phyloP scores from a whole-genome alignment of 352 stramenopile genomes.

The Pythium myriotylum region DNA sequence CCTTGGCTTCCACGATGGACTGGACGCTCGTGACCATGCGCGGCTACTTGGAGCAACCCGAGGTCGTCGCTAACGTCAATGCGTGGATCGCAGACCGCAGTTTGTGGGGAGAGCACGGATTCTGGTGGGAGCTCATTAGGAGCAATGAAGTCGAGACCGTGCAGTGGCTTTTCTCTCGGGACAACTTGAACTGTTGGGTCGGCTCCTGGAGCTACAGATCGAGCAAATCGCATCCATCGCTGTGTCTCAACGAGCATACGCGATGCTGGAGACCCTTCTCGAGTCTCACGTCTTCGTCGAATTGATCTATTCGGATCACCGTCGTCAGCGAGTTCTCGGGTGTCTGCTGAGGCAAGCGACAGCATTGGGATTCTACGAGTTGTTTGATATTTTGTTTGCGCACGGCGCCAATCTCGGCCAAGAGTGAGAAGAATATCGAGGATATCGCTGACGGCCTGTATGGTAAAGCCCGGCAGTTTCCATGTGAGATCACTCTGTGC shows the following conservation, averaged over 20 bases:
- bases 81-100: background rate
- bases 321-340: no score
- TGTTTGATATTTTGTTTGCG: no score
- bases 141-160: background rate
- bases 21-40: background rate
- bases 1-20: no score
- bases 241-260: background rate
- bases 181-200: background rate
- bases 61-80: background rate
- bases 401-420: no score
- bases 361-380: no score
- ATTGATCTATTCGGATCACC: no score
- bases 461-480: background rate
- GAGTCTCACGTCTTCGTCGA: constrained; percentile 12
- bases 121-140: background rate
- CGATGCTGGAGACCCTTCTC: constrained; percentile 13
- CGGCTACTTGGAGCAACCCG: background rate
- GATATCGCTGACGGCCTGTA: background rate
- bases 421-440: background rate
- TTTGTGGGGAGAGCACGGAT: background rate
- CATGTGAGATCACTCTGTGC: no score
- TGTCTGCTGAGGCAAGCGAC: no score
- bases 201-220: constrained; percentile 2
- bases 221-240: no score
- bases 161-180: constrained; percentile 1